These are phyloP conservation scores for Erodium maritimum DNA, from an alignment of 345 rosid species.

Conservation along the genomic window DNA sequence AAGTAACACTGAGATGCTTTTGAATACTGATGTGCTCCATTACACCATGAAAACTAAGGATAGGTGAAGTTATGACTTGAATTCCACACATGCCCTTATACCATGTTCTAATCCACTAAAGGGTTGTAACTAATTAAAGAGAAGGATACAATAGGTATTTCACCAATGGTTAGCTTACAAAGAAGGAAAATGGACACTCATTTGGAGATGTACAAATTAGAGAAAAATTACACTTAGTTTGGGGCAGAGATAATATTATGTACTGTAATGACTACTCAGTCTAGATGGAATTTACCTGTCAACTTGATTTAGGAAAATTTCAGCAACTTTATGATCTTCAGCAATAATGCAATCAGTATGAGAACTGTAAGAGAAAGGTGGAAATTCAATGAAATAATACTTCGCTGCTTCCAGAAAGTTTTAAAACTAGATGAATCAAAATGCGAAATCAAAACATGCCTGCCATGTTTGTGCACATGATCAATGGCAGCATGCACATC, in stretches of 20 bases:
- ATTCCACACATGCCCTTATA: too few relatives aligned
- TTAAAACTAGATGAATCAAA: too few relatives aligned
- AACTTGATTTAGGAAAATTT: slow-evolving; percentile 63
- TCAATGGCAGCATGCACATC: slow-evolving; percentile 69
- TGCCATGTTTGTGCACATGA: slow-evolving; percentile 87
- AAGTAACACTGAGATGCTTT: too few relatives aligned
- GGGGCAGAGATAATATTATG: background rate
- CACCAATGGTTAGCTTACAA: too few relatives aligned
- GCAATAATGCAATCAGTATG: slow-evolving; percentile 91
- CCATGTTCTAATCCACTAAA: too few relatives aligned
- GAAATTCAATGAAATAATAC: background rate
- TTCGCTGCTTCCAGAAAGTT: background rate
- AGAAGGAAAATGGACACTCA: background rate
- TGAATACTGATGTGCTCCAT: too few relatives aligned
- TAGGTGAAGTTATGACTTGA: too few relatives aligned
- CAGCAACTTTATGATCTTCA: slow-evolving; percentile 62
- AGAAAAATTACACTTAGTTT: too few relatives aligned
- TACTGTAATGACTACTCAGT: background rate
- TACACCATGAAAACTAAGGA: too few relatives aligned
- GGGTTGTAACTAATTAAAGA: too few relatives aligned
- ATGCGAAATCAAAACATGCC: slow-evolving; percentile 24
- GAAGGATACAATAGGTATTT: too few relatives aligned
- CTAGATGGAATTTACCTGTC: slow-evolving; percentile 46
- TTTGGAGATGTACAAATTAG: too few relatives aligned
- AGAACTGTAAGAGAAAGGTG: slow-evolving; percentile 46